These are phyloP conservation scores for Fraxinus anomala DNA, from an alignment of 257 asterid genomes.

Conservation along the genomic window DNA sequence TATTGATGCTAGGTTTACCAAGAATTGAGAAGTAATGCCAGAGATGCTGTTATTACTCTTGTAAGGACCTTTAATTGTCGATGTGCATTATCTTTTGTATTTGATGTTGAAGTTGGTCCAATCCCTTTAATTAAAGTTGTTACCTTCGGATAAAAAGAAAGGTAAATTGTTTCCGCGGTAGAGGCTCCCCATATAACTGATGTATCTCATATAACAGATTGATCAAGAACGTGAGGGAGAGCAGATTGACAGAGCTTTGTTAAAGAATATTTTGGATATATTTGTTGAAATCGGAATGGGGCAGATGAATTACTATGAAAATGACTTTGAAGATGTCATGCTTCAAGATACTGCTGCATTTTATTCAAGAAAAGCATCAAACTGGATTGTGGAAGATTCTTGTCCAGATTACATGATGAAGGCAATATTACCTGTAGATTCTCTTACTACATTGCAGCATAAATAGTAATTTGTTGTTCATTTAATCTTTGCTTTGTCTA, in stretches of 20 bases:
- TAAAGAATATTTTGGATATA: conserved; percentile 51
- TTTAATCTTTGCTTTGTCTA: conserved; percentile 14
- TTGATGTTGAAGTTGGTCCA: not conserved
- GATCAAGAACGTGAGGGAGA: conserved; percentile 49
- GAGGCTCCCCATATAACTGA: not conserved
- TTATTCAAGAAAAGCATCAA: conserved; percentile 64
- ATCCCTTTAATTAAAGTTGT: too few species aligned
- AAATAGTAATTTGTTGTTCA: not conserved
- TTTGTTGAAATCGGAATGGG: conserved; percentile 53
- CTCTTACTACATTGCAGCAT: conserved; percentile 1
- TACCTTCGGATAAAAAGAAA: too few species aligned
- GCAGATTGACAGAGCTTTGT: conserved; percentile 47
- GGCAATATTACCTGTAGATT: conserved; percentile 30
- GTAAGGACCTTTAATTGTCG: conserved; percentile 27
- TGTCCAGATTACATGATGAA: conserved; percentile 66
- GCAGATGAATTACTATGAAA: conserved; percentile 36
- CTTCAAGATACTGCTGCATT: conserved; percentile 47
- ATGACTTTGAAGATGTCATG: conserved; percentile 50
- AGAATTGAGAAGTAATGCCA: conserved; percentile 43
- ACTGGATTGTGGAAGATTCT: conserved; percentile 59
- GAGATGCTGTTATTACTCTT: conserved; percentile 49
- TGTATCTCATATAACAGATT: conserved; percentile 35
- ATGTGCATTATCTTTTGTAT: not conserved
- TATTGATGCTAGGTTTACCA: conserved; percentile 42
- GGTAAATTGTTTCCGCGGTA: too few species aligned